Percentiles rank a stretch among this genome's conserved stretches.
Evolutionary conservation across 768 basidiomycete species (phyloP).

Genomic region (Lentinula sp.): DNA sequence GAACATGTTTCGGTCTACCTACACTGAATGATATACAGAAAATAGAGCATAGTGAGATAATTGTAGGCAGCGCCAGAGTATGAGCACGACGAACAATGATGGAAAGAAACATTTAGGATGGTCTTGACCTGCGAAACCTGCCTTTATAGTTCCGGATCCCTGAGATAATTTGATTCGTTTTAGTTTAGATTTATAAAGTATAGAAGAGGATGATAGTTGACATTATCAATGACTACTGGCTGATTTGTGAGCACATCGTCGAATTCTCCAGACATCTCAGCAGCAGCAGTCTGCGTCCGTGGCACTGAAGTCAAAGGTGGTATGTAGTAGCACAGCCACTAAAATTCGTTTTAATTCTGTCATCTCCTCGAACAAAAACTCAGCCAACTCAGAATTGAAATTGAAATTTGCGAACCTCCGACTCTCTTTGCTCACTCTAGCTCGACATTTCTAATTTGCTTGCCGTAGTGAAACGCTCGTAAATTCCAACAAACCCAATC

Average conservation of each 20-base stretch:
- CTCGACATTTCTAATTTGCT: too few relatives aligned
- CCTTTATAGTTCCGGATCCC: slow-evolving; percentile 99
- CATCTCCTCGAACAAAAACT: too few relatives aligned
- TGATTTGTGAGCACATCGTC: slow-evolving; percentile 97
- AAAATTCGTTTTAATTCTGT: too few relatives aligned
- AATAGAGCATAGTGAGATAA: slow-evolving; percentile 12
- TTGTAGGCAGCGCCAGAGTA: slow-evolving; percentile 15
- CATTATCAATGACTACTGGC: slow-evolving; percentile 98
- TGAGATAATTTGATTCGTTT: slow-evolving; percentile 28
- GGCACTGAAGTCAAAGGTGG: too few relatives aligned
- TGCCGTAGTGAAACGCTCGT: too few relatives aligned
- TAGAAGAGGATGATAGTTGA: slow-evolving; percentile 28
- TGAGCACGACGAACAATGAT: slow-evolving; percentile 74
- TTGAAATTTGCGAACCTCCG: too few relatives aligned
- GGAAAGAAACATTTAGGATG: slow-evolving; percentile 99
- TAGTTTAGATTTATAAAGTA: slow-evolving; percentile 14
- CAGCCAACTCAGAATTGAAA: too few relatives aligned
- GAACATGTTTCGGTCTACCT: slow-evolving; percentile 94
- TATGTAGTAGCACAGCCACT: too few relatives aligned
- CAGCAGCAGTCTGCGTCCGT: neutral
- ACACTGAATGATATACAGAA: slow-evolving; percentile 45
- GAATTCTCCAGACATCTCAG: slow-evolving; percentile 74
- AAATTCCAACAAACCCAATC: too few relatives aligned
- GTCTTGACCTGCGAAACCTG: slow-evolving; percentile 98
- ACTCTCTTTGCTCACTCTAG: too few relatives aligned